Evolutionary conservation across 1,139 yeast genomes (phyloP), one percentile per base, ranked within the genome.

Genomic region (Hemisphaericaspora xylanilytica): DNA sequence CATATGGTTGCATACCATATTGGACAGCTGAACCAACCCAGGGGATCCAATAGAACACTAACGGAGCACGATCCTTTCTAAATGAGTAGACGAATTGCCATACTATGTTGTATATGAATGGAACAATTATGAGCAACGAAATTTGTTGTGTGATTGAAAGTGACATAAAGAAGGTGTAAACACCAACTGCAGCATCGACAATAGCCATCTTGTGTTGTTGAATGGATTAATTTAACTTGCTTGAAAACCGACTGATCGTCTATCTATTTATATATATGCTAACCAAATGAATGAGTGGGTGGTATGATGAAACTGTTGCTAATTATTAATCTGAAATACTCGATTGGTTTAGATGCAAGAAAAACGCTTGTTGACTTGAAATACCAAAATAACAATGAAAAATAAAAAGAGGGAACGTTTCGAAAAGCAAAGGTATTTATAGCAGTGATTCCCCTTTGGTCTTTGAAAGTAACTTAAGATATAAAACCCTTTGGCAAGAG

Each of bases 1-100:
- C 87, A 59, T 90, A 92, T 14, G 98, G 98, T 50, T 83, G 82
- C 84, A 82, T 85, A 53, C 98, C 98, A 59, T 87, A 92, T 7
- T 75, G 66, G 28, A 85, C 79, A 30, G 97, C 94, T 29, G 94
- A 84, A 33, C 98, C 98, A 39, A 92, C 70, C 96, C 97, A 90
- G 25, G 98, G 98, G 47, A 92, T 70, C 85, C 90, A 84, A 69
- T 92, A 85, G 59, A 87, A 88, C 6, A 88, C 97, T 50, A 92
- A 61, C 5, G 98, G 98, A 12, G 80, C 94, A 47, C 92, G 70
- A 61, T 85, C 94, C 42, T 76, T 85, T 63, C 92, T 76, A 39
- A 85, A 58, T 8, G 87, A 77, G 58, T 84, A 83, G 18, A 79
- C 56, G 4, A 85, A 64, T 67, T 89, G 97, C 80, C 83, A 80